Conservation (phyloP, 257 asterid species). For the Solanum chiquidenum region DNA sequence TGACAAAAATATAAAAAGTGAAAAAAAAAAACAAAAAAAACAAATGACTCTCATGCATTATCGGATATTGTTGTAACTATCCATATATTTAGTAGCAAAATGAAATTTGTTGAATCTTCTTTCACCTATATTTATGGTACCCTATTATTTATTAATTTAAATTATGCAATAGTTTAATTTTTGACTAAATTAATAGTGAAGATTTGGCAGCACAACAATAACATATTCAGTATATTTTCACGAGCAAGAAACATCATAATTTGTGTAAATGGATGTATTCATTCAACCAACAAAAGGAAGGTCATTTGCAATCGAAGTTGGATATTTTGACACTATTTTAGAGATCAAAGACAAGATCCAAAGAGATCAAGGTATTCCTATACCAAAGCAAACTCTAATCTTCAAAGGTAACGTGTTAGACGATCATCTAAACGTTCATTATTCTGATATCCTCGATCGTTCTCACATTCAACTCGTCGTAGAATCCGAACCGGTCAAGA, state of each 20-base stretch:
- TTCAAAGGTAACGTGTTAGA: constrained; percentile 42
- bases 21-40: neutral
- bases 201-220: neutral
- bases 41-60: neutral
- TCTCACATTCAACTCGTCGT: constrained; percentile 34
- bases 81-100: neutral
- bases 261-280: constrained; percentile 36
- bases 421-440: constrained; percentile 47
- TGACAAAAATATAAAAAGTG: neutral
- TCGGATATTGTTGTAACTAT: constrained; percentile 12
- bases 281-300: constrained; percentile 34
- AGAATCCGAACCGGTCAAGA: neutral
- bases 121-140: neutral
- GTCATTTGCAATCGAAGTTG: constrained; percentile 45
- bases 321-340: constrained; percentile 47
- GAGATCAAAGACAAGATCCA: constrained; percentile 64
- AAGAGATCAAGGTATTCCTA: constrained; percentile 33
- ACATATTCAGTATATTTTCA: neutral
- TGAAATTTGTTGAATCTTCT: neutral
- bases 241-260: neutral
- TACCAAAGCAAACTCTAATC: constrained; percentile 36
- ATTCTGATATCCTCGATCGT: constrained; percentile 40
- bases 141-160: neutral
- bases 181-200: neutral
- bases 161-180: neutral